A percentile compares a stretch with the other conserved stretches of the same genome.
Conservation (phyloP, 2,329 filamentous ascomycete genomes). For the Plectosphaerella sp. region DNA sequence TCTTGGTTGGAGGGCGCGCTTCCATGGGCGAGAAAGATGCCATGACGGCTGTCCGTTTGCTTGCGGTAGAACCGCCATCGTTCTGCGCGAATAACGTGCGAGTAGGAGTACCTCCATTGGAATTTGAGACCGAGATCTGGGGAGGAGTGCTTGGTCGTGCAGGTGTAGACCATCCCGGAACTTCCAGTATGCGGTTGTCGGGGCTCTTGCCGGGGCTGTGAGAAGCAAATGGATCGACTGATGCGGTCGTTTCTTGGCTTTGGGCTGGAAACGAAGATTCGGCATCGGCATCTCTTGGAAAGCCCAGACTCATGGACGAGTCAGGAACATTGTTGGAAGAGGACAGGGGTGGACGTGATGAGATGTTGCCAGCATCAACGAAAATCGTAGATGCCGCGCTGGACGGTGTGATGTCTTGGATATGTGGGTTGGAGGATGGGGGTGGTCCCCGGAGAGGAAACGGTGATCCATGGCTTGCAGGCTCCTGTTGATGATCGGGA, state of each 20-base stretch:
- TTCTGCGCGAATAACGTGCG: not conserved
- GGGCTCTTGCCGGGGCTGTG: not conserved
- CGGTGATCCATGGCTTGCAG: too few relatives aligned
- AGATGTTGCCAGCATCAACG: too few relatives aligned
- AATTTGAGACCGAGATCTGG: not conserved
- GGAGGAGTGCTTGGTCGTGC: not conserved
- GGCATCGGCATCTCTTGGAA: not conserved
- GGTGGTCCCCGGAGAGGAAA: too few relatives aligned
- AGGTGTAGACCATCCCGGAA: not conserved
- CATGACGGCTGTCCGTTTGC: conserved; percentile 1
- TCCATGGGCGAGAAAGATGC: not conserved
- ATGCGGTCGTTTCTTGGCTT: too few relatives aligned
- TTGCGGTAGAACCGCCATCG: not conserved
- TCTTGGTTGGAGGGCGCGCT: not conserved
- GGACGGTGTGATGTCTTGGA: too few relatives aligned
- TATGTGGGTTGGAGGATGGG: too few relatives aligned
- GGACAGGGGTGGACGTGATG: too few relatives aligned
- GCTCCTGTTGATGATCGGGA: too few relatives aligned
- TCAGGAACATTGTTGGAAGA: not conserved
- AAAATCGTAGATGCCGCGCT: too few relatives aligned
- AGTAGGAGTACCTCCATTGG: not conserved
- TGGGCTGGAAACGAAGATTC: too few relatives aligned
- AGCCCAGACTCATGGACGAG: not conserved
- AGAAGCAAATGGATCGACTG: too few relatives aligned
- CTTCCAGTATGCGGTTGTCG: not conserved